Evolutionary conservation across 2,329 filamentous ascomycete genomes (phyloP), one percentile per base, ranked within the genome.

Genomic region (Sphaerostilbella broomeana): DNA sequence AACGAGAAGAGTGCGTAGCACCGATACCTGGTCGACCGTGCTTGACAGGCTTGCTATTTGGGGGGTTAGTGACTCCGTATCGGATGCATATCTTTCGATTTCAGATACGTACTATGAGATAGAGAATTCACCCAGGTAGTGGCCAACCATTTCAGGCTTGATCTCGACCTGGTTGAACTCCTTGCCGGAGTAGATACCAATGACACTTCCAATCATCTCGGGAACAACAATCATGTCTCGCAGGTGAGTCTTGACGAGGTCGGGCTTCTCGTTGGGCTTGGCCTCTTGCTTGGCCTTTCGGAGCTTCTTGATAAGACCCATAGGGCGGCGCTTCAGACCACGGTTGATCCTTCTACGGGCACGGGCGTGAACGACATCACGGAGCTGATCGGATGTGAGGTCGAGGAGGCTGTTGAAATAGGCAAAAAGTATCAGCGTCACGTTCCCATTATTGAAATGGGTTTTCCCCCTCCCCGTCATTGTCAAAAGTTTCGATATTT

Each of bases 141-240:
- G 90, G 69, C 92, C 92, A 72, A 98, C 92, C 92, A 98, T 98
- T 81, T 98, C 92, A 61, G 92, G 92, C 84, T 95, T 95, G 77
- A 98, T 92, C 75, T 98, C 92, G 61, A 98, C 89, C 81, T 95
- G 90, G 84, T 98, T 98, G 86, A 98, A 98, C 75, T 97, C 89
- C 84, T 98, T 98, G 68, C 92, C 92, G 57, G 87, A 95, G 86
- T 98, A 98, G 79, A 98, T 92, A 68, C 89, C 92, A 63, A 98
- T 85, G 63, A 98, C 90, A 72, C 79, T 86, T 63, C 92, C 92
- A 67, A 98, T 98, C 92, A 98, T 97, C 81, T 98, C 92, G 62
- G 92, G 92, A 59, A 98, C 92, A 66, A 98, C 83, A 70, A 98
- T 95, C 92, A 98, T 98, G 79, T 98, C 84, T 73, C 90, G 89